Conservation (phyloP, 2,329 filamentous ascomycete genomes). For the Tothia fuscella region DNA sequence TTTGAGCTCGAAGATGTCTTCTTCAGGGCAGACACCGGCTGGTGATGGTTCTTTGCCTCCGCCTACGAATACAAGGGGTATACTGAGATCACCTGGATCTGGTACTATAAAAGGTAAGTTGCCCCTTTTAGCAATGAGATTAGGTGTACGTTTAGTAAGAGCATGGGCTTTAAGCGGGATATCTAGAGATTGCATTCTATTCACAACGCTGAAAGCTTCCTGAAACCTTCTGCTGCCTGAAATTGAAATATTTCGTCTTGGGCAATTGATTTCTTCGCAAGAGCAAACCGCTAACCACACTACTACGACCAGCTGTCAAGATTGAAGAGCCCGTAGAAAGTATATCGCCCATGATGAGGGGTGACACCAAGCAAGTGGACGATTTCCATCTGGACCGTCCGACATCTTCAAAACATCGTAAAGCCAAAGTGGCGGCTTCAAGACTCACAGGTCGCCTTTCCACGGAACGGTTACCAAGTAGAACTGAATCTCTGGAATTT, state of each 20-base stretch:
- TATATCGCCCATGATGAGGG: conserved; percentile 35
- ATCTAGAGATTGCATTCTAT: not conserved
- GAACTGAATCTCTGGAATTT: not conserved
- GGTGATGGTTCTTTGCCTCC: too few relatives aligned
- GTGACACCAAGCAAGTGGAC: conserved; percentile 31
- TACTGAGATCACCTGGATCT: conserved; percentile 7
- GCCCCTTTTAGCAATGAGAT: too few relatives aligned
- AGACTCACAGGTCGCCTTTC: conserved; percentile 33
- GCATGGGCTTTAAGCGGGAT: not conserved
- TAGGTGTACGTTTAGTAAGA: not conserved
- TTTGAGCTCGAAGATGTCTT: too few relatives aligned
- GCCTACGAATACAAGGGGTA: too few relatives aligned
- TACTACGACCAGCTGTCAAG: conserved; percentile 27
- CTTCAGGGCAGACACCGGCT: too few relatives aligned
- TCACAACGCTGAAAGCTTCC: not conserved
- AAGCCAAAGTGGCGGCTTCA: conserved; percentile 26
- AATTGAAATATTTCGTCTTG: not conserved
- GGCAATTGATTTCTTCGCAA: not conserved
- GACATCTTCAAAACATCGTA: conserved; percentile 23
- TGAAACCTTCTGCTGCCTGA: not conserved
- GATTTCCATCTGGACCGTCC: conserved; percentile 28
- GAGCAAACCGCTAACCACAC: not conserved
- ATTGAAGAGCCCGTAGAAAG: conserved; percentile 31
- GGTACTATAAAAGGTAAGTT: conserved; percentile 10
- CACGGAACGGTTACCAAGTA: conserved; percentile 16